A percentile compares a stretch with the other conserved stretches of the same genome.
Conservation (phyloP, 1,284 basidiomycete species). For the Malassezia brasiliensis region DNA sequence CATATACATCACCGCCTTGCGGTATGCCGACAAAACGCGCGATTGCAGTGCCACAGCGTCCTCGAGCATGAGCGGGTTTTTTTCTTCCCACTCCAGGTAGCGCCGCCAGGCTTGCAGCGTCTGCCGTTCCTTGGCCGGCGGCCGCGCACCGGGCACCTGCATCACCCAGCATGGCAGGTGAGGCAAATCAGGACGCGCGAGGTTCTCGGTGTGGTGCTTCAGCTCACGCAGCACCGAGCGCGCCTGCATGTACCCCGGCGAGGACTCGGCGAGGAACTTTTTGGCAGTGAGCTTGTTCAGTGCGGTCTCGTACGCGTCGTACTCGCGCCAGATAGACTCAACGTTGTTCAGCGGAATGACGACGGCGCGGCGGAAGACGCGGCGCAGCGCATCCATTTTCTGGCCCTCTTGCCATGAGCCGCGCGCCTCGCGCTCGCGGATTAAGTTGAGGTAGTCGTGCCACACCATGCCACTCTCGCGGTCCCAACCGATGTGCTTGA, state of each 20-base stretch:
- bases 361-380: constrained; percentile 84
- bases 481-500: constrained; percentile 74
- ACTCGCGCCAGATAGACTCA: constrained; percentile 86
- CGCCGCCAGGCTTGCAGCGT: constrained; percentile 75
- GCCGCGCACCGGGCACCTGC: not conserved
- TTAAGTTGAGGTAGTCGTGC: constrained; percentile 66
- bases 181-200: constrained; percentile 35
- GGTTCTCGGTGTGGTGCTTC: constrained; percentile 55
- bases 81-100: constrained; percentile 91
- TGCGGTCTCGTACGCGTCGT: constrained; percentile 82
- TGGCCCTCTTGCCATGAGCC: constrained; percentile 79
- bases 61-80: constrained; percentile 82
- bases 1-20: constrained; percentile 78
- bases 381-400: constrained; percentile 83
- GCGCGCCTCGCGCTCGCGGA: constrained; percentile 60
- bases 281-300: constrained; percentile 90
- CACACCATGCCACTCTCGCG: constrained; percentile 55
- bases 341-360: constrained; percentile 88
- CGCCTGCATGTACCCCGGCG: constrained; percentile 83
- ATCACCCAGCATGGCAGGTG: constrained; percentile 31
- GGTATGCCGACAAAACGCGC: constrained; percentile 71
- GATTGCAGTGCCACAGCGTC: constrained; percentile 59
- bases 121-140: constrained; percentile 55
- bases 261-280: constrained; percentile 78
- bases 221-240: constrained; percentile 77